A percentile compares a stretch with the other conserved stretches of the same genome.
phyloP scores from a whole-genome alignment of 148 eudicot genomes.

The Camellia granthamiana region DNA sequence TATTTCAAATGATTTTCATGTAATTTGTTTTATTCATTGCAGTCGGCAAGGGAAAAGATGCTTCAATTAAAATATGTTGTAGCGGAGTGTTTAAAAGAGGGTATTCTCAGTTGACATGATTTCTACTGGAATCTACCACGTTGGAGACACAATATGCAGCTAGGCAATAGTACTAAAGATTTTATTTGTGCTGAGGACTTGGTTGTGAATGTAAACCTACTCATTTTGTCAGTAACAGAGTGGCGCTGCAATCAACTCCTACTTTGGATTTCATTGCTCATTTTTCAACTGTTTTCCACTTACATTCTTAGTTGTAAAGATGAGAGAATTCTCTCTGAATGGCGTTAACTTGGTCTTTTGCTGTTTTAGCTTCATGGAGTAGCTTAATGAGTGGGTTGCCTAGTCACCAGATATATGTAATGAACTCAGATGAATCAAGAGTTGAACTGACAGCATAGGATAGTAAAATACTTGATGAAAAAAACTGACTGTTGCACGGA shows the following conservation, averaged over 20 bases:
- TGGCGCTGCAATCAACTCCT: not conserved
- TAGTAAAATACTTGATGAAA: not conserved
- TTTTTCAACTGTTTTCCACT: not conserved
- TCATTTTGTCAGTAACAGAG: not conserved
- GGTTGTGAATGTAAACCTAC: not conserved
- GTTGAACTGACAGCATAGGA: not conserved
- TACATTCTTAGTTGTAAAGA: not conserved
- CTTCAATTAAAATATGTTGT: slow-evolving; percentile 50
- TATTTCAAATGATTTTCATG: slow-evolving; percentile 3
- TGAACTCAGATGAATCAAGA: not conserved
- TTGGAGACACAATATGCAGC: not conserved
- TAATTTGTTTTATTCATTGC: slow-evolving; percentile 23
- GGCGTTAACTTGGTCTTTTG: not conserved
- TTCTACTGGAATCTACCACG: not conserved
- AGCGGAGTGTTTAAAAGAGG: slow-evolving; percentile 60
- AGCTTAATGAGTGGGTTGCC: not conserved
- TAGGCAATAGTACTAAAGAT: not conserved
- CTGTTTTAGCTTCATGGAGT: not conserved
- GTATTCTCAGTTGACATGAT: slow-evolving; percentile 33
- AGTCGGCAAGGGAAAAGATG: slow-evolving; percentile 67
- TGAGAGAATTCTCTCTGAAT: not conserved
- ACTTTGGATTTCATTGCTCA: not conserved
- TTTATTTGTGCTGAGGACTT: not conserved
- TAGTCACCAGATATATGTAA: not conserved
- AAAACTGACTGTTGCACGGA: too few relatives aligned